Percentiles rank a stretch among this genome's conserved stretches.
Conservation (phyloP, 805 yeast species). For the Tetrapisispora fleetii region DNA sequence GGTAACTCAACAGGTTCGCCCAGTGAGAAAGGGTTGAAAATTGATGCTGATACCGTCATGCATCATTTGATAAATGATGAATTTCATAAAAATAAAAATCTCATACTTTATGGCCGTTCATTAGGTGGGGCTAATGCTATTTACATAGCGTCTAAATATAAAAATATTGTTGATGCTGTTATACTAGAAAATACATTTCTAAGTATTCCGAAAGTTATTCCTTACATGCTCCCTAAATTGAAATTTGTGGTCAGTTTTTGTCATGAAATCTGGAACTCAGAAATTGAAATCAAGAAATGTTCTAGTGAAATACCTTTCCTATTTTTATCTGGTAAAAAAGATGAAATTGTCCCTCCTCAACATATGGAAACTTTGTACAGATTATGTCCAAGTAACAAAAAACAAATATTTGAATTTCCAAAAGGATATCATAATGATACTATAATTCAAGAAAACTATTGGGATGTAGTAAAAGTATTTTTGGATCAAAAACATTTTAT, state of each 20-base stretch:
- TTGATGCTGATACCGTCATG: slow-evolving; percentile 69
- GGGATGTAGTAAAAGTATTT: slow-evolving; percentile 57
- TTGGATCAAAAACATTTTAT: slow-evolving; percentile 32
- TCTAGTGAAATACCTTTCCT: slow-evolving; percentile 52
- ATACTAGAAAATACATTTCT: slow-evolving; percentile 82
- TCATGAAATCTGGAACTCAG: slow-evolving; percentile 78
- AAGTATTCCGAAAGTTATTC: slow-evolving; percentile 59
- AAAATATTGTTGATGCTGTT: slow-evolving; percentile 45
- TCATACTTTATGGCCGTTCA: slow-evolving; percentile 77
- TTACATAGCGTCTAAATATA: slow-evolving; percentile 57
- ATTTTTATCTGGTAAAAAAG: slow-evolving; percentile 61
- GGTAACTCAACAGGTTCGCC: slow-evolving; percentile 73
- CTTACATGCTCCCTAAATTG: slow-evolving; percentile 65
- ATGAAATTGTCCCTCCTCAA: slow-evolving; percentile 84
- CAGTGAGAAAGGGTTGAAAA: slow-evolving; percentile 66
- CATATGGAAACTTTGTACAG: slow-evolving; percentile 60
- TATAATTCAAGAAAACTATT: slow-evolving; percentile 59
- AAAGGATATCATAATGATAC: slow-evolving; percentile 78
- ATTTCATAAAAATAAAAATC: slow-evolving; percentile 37
- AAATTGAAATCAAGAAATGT: slow-evolving; percentile 42
- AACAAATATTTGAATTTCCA: slow-evolving; percentile 44
- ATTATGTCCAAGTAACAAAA: slow-evolving; percentile 40
- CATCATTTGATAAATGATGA: slow-evolving; percentile 42
- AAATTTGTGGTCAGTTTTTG: slow-evolving; percentile 48
- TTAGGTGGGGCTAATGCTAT: slow-evolving; percentile 93